These are phyloP conservation scores for Penicillium frequentans DNA, from an alignment of 2,329 filamentous ascomycete genomes.

Conservation along the genomic window DNA sequence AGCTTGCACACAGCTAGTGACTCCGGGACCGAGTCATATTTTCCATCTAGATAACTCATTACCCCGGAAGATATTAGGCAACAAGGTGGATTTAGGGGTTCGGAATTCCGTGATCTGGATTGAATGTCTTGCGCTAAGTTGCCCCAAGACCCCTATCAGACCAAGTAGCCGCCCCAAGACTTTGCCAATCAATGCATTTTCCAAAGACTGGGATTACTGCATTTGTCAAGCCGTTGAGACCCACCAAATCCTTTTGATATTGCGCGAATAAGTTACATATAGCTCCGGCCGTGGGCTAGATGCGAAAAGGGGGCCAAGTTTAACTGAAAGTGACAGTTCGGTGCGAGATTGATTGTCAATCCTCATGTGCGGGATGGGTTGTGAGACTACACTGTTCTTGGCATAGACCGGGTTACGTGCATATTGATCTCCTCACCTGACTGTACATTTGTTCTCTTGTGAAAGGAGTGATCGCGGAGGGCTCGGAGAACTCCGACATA, in stretches of 20 bases:
- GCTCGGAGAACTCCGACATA: neutral
- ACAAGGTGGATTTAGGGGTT: neutral
- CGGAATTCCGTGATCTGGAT: neutral
- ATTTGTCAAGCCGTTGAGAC: neutral
- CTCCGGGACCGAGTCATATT: neutral
- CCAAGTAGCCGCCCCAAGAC: no score
- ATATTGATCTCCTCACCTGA: slow-evolving; percentile 3
- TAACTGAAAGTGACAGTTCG: neutral
- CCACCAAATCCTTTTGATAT: no score
- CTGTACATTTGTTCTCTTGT: neutral
- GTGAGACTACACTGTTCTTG: neutral
- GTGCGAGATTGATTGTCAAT: neutral
- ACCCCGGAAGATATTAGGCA: neutral
- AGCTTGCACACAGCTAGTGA: neutral
- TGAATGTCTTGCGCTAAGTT: neutral
- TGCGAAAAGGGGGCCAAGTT: neutral
- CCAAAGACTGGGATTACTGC: neutral
- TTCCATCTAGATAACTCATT: neutral
- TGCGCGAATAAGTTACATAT: no score
- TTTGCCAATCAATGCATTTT: neutral
- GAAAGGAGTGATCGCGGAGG: neutral
- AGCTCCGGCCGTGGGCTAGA: no score
- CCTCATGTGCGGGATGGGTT: neutral
- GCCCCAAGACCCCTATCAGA: no score
- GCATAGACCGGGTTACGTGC: neutral